phyloP scores from a whole-genome alignment of 306 rosid species.

The Vicia villosa region DNA sequence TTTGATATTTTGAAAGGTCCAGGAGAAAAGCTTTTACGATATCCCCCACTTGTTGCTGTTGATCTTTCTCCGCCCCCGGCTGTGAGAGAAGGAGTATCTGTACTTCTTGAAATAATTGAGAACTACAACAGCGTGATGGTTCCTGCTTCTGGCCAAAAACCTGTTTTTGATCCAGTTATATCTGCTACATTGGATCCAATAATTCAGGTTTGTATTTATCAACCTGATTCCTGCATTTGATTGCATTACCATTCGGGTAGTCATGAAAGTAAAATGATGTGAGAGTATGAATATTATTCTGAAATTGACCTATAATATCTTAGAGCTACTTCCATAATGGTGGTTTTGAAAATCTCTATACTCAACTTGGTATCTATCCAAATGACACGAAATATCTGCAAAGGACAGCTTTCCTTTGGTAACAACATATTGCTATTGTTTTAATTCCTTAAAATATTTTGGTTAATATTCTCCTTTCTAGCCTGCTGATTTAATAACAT shows the following conservation, averaged over 20 bases:
- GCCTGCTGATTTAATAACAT: conserved; percentile 24
- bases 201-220: conserved; percentile 64
- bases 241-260: conserved; percentile 18
- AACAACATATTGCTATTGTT: conserved; percentile 22
- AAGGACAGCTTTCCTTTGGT: conserved; percentile 25
- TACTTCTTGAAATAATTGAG: conserved; percentile 89
- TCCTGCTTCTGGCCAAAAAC: conserved; percentile 75
- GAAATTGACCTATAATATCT: conserved; percentile 19
- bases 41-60: conserved; percentile 89
- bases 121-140: conserved; percentile 84
- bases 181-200: conserved; percentile 93
- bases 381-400: conserved; percentile 9
- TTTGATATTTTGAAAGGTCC: conserved; percentile 86
- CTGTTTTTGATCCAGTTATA: conserved; percentile 83
- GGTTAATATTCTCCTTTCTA: conserved; percentile 2
- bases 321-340: conserved; percentile 4
- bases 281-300: conserved; percentile 18
- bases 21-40: conserved; percentile 93
- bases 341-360: conserved; percentile 20
- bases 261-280: conserved; percentile 22
- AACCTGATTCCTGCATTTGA: conserved; percentile 25
- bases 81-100: conserved; percentile 91
- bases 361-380: conserved; percentile 4
- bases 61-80: conserved; percentile 99
- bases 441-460: conserved; percentile 23